phyloP scores from a whole-genome alignment of 164 flowering plant genomes.

The Magnolia changhungtana region DNA sequence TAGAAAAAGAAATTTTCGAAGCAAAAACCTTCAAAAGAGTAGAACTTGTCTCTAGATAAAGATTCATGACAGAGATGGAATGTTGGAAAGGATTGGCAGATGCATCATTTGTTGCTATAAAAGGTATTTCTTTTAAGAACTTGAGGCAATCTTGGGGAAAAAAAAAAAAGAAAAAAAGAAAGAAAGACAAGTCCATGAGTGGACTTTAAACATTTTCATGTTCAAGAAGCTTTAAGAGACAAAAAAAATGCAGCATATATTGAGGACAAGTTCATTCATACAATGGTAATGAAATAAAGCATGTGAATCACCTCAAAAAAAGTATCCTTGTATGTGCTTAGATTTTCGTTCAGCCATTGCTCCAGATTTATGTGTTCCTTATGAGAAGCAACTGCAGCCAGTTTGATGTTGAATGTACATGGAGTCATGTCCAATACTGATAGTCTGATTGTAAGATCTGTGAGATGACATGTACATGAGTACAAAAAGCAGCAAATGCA shows the following conservation, averaged over 20 bases:
- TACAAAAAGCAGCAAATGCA: too few species aligned
- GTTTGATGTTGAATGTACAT: too few species aligned
- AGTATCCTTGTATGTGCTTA: conserved; percentile 46
- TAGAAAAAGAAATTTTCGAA: too few species aligned
- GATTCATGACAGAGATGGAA: conserved; percentile 44
- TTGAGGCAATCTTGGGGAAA: conserved; percentile 85
- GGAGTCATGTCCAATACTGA: too few species aligned
- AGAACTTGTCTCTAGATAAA: too few species aligned
- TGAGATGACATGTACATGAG: too few species aligned
- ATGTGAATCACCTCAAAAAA: conserved; percentile 64
- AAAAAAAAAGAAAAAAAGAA: background rate
- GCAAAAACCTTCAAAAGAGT: too few species aligned
- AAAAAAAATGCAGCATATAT: conserved; percentile 6
- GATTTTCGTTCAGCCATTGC: too few species aligned
- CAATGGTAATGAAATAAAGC: background rate
- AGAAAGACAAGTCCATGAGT: conserved; percentile 1
- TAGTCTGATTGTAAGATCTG: too few species aligned
- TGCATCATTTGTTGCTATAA: conserved; percentile 39
- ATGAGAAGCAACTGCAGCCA: too few species aligned
- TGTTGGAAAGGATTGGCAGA: conserved; percentile 48
- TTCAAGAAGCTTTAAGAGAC: background rate
- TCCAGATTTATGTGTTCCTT: too few species aligned
- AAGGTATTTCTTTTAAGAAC: conserved; percentile 64
- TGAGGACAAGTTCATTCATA: background rate
- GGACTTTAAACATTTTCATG: background rate